Evolutionary conservation across 306 rosid species (phyloP).

Genomic region (Comarum palustre): DNA sequence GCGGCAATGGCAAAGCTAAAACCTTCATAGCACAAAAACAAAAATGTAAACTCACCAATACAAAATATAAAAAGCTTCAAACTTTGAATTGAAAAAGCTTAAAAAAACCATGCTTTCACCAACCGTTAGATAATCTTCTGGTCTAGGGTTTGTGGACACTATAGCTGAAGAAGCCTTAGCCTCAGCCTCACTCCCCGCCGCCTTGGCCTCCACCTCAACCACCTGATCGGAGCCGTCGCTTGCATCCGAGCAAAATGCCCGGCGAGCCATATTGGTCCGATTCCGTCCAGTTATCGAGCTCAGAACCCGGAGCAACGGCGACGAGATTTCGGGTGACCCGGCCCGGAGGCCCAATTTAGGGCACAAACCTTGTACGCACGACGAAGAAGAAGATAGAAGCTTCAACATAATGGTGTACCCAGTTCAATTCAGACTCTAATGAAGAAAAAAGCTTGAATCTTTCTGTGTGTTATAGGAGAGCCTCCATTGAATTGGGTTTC

Average conservation of each 20-base stretch:
- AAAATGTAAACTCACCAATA: neutral
- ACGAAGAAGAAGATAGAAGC: conserved; percentile 48
- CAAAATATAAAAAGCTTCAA: neutral
- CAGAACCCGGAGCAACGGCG: conserved; percentile 51
- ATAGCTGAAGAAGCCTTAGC: conserved; percentile 69
- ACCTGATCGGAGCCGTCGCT: conserved; percentile 55
- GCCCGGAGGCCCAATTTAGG: conserved; percentile 46
- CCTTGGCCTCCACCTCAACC: conserved; percentile 51
- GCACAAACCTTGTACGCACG: conserved; percentile 34
- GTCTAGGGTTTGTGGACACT: conserved; percentile 75
- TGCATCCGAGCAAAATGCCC: conserved; percentile 75
- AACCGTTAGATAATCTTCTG: conserved; percentile 92
- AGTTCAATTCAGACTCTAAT: neutral
- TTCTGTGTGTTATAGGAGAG: conserved; percentile 17
- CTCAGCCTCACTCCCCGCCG: conserved; percentile 45
- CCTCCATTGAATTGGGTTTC: conserved; percentile 36
- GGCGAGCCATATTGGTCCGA: conserved; percentile 31
- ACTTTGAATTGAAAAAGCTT: neutral
- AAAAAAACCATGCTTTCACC: conserved; percentile 20
- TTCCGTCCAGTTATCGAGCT: conserved; percentile 42
- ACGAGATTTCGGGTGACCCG: conserved; percentile 27
- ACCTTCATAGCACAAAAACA: conserved; percentile 41
- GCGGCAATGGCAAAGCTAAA: conserved; percentile 92
- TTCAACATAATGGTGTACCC: conserved; percentile 59
- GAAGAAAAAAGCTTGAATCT: conserved; percentile 1